These are phyloP conservation scores for Lanmaoa pseudosensibilis DNA, from an alignment of 768 basidiomycete species.

Conservation along the genomic window DNA sequence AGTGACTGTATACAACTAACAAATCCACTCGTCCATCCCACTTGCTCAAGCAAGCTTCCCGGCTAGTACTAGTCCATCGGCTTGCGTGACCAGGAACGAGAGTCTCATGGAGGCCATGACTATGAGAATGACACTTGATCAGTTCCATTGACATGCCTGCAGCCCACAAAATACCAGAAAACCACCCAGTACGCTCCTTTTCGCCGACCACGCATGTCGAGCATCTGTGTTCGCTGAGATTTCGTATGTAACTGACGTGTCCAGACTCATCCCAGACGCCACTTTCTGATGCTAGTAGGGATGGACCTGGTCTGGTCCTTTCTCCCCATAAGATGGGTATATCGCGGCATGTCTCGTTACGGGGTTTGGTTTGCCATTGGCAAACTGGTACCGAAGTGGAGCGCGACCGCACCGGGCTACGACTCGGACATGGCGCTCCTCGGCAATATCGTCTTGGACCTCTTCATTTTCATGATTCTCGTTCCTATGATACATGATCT, in stretches of 20 bases:
- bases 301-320: conserved; percentile 28
- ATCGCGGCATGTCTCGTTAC: conserved; percentile 27
- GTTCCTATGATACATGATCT: conserved; percentile 28
- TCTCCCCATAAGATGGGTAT: conserved; percentile 25
- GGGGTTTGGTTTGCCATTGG: conserved; percentile 29
- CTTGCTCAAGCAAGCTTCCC: no score
- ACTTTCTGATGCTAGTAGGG: conserved; percentile 27
- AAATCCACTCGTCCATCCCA: no score
- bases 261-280: conserved; percentile 15
- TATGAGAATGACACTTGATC: conserved; percentile 3
- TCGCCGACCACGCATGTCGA: conserved; percentile 17
- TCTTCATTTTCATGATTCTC: conserved; percentile 28
- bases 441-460: conserved; percentile 26
- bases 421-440: conserved; percentile 20
- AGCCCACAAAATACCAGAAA: conserved; percentile 24
- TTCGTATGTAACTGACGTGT: conserved; percentile 12
- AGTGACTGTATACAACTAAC: no score
- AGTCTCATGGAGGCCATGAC: not conserved
- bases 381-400: conserved; percentile 16
- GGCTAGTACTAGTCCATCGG: not conserved
- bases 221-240: not conserved
- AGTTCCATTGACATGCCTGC: conserved; percentile 24
- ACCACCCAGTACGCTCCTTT: conserved; percentile 27
- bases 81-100: conserved; percentile 21
- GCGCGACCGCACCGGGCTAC: conserved; percentile 15